Conservation (phyloP, 257 asterid species). For the Echites panduratus region DNA sequence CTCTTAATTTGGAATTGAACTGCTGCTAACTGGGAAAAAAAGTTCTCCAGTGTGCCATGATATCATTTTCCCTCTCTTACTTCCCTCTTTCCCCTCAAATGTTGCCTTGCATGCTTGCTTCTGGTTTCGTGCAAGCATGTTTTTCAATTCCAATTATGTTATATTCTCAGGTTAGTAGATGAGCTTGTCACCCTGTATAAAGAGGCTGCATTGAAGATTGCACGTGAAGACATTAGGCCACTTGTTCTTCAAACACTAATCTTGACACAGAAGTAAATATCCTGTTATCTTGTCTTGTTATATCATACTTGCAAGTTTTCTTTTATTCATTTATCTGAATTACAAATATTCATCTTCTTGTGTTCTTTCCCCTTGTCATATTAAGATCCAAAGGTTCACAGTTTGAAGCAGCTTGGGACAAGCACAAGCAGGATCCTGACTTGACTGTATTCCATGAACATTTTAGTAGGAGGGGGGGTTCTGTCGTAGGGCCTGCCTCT, state of each 20-base stretch:
- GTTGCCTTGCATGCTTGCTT: background rate
- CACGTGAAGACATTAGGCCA: conserved; percentile 65
- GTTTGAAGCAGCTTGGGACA: conserved; percentile 59
- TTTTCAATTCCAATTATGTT: background rate
- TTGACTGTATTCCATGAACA: conserved; percentile 35
- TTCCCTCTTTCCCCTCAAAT: background rate
- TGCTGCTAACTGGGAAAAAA: background rate
- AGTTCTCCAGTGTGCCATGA: background rate
- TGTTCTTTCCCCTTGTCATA: conserved; percentile 10
- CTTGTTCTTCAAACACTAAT: conserved; percentile 49
- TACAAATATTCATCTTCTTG: background rate
- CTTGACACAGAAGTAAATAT: conserved; percentile 58
- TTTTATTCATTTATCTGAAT: background rate
- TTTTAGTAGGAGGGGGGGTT: conserved; percentile 26
- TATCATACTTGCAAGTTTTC: background rate
- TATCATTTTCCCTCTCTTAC: background rate
- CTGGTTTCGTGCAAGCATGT: background rate
- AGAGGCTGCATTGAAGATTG: conserved; percentile 70
- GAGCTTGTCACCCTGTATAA: conserved; percentile 75
- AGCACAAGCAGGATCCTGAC: conserved; percentile 77
- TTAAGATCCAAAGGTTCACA: conserved; percentile 53
- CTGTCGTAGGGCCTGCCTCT: conserved; percentile 18
- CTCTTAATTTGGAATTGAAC: background rate
- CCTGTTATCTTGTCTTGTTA: conserved; percentile 9
- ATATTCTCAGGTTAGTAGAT: conserved; percentile 59